A percentile compares a stretch with the other conserved stretches of the same genome.
phyloP scores from a whole-genome alignment of 2,329 filamentous ascomycete species.

The Neobulgaria alba region DNA sequence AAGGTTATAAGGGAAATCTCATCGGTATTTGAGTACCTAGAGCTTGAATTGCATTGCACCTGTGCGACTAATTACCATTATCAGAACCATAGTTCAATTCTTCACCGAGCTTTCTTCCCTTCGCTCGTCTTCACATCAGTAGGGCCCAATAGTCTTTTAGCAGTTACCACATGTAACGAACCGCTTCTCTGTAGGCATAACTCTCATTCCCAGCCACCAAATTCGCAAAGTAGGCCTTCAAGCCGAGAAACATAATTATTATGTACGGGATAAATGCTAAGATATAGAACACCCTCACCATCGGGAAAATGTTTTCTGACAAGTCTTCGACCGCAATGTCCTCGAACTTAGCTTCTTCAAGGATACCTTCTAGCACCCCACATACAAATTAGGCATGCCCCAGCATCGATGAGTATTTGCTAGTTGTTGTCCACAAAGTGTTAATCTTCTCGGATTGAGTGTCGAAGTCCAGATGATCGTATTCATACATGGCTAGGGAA shows the following conservation, averaged over 20 bases:
- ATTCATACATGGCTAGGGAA: slow-evolving; percentile 37
- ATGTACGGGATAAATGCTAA: slow-evolving; percentile 39
- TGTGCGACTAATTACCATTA: no score
- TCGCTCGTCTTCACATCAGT: no score
- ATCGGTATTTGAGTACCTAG: no score
- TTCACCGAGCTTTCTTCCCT: no score
- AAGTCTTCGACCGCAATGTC: slow-evolving; percentile 37
- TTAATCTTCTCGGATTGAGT: slow-evolving; percentile 25
- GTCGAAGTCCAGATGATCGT: slow-evolving; percentile 32
- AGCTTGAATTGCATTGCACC: no score
- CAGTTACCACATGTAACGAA: slow-evolving; percentile 29
- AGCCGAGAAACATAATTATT: slow-evolving; percentile 34
- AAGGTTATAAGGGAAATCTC: no score
- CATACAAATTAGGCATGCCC: slow-evolving; percentile 33
- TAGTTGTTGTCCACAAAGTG: slow-evolving; percentile 31
- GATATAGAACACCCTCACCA: slow-evolving; percentile 39
- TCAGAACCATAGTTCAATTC: no score
- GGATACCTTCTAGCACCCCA: slow-evolving; percentile 33
- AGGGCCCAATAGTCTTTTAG: slow-evolving; percentile 30
- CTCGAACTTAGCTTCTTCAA: slow-evolving; percentile 28
- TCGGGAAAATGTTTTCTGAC: slow-evolving; percentile 39
- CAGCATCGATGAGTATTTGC: slow-evolving; percentile 38
- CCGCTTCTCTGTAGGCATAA: slow-evolving; percentile 8
- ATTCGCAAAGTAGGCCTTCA: slow-evolving; percentile 41
- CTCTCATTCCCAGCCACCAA: slow-evolving; percentile 34